phyloP scores from a whole-genome alignment of 768 basidiomycete species.

The Lentinula guzmanii region DNA sequence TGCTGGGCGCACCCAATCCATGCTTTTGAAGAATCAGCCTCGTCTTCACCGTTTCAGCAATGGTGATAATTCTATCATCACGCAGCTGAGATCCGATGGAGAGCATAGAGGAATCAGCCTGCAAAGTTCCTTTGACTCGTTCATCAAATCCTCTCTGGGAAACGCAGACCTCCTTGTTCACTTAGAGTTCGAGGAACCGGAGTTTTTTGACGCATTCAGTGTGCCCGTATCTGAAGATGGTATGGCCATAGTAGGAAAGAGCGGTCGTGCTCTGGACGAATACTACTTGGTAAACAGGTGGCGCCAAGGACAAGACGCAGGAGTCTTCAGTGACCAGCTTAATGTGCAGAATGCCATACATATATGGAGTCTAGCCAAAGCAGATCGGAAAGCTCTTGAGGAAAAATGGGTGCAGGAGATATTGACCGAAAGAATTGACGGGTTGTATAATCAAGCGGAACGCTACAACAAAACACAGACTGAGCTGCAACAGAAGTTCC shows the following conservation, averaged over 20 bases:
- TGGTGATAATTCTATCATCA: not conserved
- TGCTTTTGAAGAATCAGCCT: conserved; percentile 37
- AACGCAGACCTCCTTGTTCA: conserved; percentile 31
- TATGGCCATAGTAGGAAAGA: conserved; percentile 37
- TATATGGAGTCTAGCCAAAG: conserved; percentile 31
- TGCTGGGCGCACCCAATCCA: conserved; percentile 35
- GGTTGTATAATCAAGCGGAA: conserved; percentile 12
- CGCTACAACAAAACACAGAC: conserved; percentile 36
- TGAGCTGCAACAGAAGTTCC: conserved; percentile 28
- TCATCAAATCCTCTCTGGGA: conserved; percentile 7
- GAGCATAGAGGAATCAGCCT: not conserved
- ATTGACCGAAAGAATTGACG: conserved; percentile 23
- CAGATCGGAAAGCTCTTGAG: conserved; percentile 19
- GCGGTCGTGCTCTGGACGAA: conserved; percentile 24
- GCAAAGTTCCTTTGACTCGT: not conserved
- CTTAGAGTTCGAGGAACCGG: conserved; percentile 46
- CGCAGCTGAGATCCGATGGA: not conserved
- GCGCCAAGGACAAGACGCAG: conserved; percentile 38
- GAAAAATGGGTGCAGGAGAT: conserved; percentile 30
- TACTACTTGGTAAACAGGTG: conserved; percentile 45
- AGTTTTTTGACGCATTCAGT: conserved; percentile 39
- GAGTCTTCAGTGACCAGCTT: conserved; percentile 25
- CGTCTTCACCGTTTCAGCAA: conserved; percentile 18
- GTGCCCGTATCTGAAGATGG: conserved; percentile 36
- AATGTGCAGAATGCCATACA: conserved; percentile 16